Conservation (phyloP, 2,329 filamentous ascomycete genomes). For the Fusarium caatingaense region DNA sequence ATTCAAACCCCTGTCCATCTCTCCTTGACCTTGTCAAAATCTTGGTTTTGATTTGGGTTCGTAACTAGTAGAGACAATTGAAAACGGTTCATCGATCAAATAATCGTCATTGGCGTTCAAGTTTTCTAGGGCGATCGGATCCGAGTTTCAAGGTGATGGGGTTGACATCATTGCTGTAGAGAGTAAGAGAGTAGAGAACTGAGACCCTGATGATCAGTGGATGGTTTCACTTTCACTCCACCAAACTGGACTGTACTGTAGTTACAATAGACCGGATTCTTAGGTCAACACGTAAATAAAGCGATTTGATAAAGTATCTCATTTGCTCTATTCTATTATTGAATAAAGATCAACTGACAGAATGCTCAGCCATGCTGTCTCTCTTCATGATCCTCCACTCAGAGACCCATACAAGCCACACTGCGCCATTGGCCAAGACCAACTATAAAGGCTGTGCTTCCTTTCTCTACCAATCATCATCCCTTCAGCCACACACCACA, state of each 20-base stretch:
- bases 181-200: not conserved
- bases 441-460: slow-evolving; percentile 29
- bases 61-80: not conserved
- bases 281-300: not conserved
- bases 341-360: not conserved
- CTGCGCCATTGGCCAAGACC: slow-evolving; percentile 3
- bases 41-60: not conserved
- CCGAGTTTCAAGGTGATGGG: not conserved
- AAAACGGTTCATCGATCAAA: not conserved
- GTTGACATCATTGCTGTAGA: slow-evolving; percentile 32
- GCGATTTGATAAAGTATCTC: not conserved
- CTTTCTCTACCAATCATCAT: slow-evolving; percentile 14
- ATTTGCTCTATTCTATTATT: not conserved
- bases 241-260: not conserved
- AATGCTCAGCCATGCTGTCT: slow-evolving; percentile 7
- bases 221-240: not conserved
- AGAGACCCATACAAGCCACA: slow-evolving; percentile 24
- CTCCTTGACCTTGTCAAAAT: not conserved
- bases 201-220: slow-evolving; percentile 27
- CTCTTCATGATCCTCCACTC: not conserved
- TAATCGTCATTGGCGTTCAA: slow-evolving; percentile 16
- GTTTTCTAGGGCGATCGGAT: not conserved
- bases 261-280: not conserved
- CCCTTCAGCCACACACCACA: slow-evolving; percentile 30
- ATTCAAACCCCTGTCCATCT: not conserved